Evolutionary conservation across 441 rosid genomes (phyloP), one percentile per base, ranked within the genome.

Genomic region (Bocquillonia castaneifolia): DNA sequence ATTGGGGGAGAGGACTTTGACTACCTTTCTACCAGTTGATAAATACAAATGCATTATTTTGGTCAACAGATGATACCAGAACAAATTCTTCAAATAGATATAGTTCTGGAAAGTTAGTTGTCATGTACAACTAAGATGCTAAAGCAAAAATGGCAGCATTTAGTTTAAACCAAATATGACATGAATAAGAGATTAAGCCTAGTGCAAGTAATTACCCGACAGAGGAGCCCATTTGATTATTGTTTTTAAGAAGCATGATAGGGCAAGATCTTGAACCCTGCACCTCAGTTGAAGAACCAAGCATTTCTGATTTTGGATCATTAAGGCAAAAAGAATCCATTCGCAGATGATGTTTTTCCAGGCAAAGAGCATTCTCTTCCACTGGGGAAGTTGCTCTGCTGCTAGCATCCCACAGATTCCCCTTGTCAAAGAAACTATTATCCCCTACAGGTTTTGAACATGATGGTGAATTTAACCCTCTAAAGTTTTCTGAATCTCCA

Each of bases 241-340:
- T 76, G 72, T 79, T 85, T 82, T 80, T 88, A 52, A 93, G 86
- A 81, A 93, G 86, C 74, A 91, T 57, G 69, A 81, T 63, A 61
- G 93, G 91, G 74, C 93, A 89, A 66, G 82, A 82, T 72, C 84
- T 85, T 20, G 87, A 78, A 73, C 74, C 72, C 77, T 76, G 85
- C 37, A 54, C 76, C 76, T 77, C 68, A 14, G 73, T 54, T 68
- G 81, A 74, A 67, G 79, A 36, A 63, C 69, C 70, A n/a, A 64
- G 71, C 15, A 55, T 64, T 73, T 69, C 77, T 23, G 72, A 71
- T 51, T 75, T 74, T 58, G 67, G 60, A 75, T 74, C 76, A 65
- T 83, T 82, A 67, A 89, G 84, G 84, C 78, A 87, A 83, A 85
- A 34, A 60, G 77, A 83, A 68, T 83, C 77, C 90, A 87, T 71